A percentile compares a stretch with the other conserved stretches of the same genome.
These are phyloP conservation scores for Cladophialophora yegresii DNA, from an alignment of 2,329 filamentous ascomycete species.

Conservation along the genomic window DNA sequence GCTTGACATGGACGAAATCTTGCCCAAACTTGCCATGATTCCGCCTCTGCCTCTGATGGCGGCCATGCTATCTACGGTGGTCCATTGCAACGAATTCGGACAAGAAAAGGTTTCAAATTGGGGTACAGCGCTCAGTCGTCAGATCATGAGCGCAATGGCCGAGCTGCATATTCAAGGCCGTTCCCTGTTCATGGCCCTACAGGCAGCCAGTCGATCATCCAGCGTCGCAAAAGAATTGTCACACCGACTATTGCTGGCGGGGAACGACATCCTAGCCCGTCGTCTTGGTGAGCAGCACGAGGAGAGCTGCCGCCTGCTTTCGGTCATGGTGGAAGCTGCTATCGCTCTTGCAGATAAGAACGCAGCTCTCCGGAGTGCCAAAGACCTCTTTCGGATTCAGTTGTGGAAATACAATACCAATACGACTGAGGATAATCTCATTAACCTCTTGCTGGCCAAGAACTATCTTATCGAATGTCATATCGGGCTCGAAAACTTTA, in stretches of 20 bases:
- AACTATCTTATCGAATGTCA: not conserved
- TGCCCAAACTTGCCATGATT: not conserved
- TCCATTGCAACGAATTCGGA: not conserved
- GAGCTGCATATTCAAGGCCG: not conserved
- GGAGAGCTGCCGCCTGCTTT: not conserved
- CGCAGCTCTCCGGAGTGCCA: not conserved
- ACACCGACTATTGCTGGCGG: not conserved
- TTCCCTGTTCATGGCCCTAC: not conserved
- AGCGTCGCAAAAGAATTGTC: not conserved
- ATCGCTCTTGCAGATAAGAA: not conserved
- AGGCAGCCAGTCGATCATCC: not conserved
- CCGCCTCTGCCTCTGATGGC: not conserved
- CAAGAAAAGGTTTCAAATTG: not conserved
- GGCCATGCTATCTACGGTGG: not conserved
- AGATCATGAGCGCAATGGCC: not conserved
- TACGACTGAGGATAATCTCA: not conserved
- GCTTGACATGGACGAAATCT: not conserved
- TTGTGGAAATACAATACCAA: not conserved
- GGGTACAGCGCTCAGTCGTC: not conserved
- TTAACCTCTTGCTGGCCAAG: not conserved
- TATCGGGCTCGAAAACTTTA: not conserved
- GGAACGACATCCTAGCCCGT: slow-evolving; percentile 4
- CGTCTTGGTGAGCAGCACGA: not conserved
- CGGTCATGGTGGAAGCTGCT: not conserved
- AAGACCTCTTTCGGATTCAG: not conserved